Evolutionary conservation across 306 rosid genomes (phyloP), one percentile per base, ranked within the genome.

Genomic region (Crotalaria pallida): DNA sequence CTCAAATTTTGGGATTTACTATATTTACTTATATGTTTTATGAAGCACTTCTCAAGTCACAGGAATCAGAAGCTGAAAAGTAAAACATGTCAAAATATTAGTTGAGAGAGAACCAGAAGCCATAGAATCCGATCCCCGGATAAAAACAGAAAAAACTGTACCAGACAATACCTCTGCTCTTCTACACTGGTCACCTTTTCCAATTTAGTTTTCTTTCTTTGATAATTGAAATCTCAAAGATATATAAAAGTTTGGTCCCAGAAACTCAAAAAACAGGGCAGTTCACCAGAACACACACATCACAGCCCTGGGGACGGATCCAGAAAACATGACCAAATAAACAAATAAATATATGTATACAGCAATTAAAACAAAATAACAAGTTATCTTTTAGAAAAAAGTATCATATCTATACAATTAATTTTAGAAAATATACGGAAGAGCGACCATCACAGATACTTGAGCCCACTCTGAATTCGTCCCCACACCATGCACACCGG

Each of bases 121-220:
- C 18, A 50, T 31, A 10, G 40, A 73, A 63, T 77, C 67, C 64
- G 22, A 65, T 26, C 71, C 17, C 8, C 12, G 49, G 38, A 65
- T 49, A 1, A 58, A 47, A n/a, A 10, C 36, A 5, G 36, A 4
- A 5, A 47, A 56, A 55, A 27, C 1, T 10, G 24, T n/a, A 53
- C 9, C 62, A 71, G 21, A 24, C 36, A 48, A 17, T 40, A 58
- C 16, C 70, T 40, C 26, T 33, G 15, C 51, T 49, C 50, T 17
- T 34, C 9, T 9, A 58, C 34, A 10, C 8, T 11, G 22, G 50
- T 2, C 7, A 26, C 5, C 8, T 19, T 68, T 9, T 3, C 31
- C 5, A 27, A 8, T 59, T 13, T 23, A 38, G 62, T 12, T 2
- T 41, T 31, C 9, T 62, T 13, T 23, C 58, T 31, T 33, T n/a